phyloP scores from a whole-genome alignment of 106 monocot genomes.

The Dendrobium catenatum region DNA sequence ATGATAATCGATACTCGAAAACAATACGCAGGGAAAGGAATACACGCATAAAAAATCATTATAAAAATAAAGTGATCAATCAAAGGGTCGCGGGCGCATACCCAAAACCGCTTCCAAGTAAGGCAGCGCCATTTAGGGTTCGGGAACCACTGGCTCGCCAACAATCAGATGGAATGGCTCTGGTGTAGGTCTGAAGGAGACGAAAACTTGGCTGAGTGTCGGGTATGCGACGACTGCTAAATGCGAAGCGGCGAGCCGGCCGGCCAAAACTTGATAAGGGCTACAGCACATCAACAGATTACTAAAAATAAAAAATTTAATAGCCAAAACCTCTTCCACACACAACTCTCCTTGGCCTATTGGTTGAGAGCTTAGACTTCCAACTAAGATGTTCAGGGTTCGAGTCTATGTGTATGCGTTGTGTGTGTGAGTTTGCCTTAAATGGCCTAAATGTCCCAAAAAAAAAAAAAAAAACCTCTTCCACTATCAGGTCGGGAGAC shows the following conservation, averaged over 20 bases:
- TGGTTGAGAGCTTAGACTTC: no score
- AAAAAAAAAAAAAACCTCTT: no score
- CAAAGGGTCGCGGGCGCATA: conserved; percentile 4
- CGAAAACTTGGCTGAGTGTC: background rate
- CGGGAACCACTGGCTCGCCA: background rate
- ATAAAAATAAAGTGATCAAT: background rate
- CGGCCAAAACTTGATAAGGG: background rate
- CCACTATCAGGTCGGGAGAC: no score
- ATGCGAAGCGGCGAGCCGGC: background rate
- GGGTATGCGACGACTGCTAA: background rate
- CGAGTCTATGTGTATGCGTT: no score
- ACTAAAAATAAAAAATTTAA: no score
- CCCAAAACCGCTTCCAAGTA: conserved; percentile 34
- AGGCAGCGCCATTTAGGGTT: conserved; percentile 25
- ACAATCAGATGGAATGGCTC: background rate
- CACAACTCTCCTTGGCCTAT: no score
- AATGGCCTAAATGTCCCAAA: no score
- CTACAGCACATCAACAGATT: no score
- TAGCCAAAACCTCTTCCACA: no score
- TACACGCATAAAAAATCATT: background rate
- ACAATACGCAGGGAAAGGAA: background rate
- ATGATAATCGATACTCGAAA: background rate
- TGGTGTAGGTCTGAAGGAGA: background rate
- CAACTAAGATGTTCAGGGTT: no score
- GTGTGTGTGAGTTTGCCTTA: no score